Base-by-base conservation (phyloP, 2,329 filamentous ascomycete species). In the Venturia oleaginea region DNA sequence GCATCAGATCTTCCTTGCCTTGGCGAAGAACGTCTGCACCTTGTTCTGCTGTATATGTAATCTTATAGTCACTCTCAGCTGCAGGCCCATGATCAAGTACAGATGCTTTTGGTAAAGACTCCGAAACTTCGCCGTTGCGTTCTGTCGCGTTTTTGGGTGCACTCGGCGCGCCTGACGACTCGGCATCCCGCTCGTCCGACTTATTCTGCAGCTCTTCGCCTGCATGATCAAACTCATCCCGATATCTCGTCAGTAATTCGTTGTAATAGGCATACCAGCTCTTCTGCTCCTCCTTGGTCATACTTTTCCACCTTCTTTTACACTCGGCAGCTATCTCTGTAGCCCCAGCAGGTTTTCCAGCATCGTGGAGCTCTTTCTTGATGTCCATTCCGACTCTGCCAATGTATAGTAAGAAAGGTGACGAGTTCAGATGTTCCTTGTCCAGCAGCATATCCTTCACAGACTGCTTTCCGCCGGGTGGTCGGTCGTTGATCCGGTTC, bases 1-100 rank as follows among this genome's bases (percentile, higher is more conserved):
- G 80, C 72, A 82, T 76, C 32, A 82, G 72, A 69, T 81, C 79
- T 64, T 78, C 76, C 68, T 82, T 82, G 64, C 79, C 79, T 68
- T 75, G 76, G 63, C 79, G 78, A 48, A 82, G 74, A 64, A 81
- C 80, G 68, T 77, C 76, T 46, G 76, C 75, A 54, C 79, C 79
- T 64, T 79, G 78, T 55, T 76, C 76, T 43, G 79, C 79, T 67
- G 77, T 77, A 66, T 80, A 80, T 46, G 76, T 76, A 72, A 81
- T 78, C 70, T 78, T 78, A 70, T 79, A 79, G 71, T 81, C 79
- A 66, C 77, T 77, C 70, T 76, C 74, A 70, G 71, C 73, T 70
- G 75, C 75, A 19, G 68, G 65, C 2, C 68, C 67, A 27, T 65
- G 60, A 37, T 68, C 67, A 32, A 65, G 64, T 24, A 64, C 57